Evolutionary conservation across 2,329 filamentous ascomycete species (phyloP).

Genomic region (Claviceps citrina): DNA sequence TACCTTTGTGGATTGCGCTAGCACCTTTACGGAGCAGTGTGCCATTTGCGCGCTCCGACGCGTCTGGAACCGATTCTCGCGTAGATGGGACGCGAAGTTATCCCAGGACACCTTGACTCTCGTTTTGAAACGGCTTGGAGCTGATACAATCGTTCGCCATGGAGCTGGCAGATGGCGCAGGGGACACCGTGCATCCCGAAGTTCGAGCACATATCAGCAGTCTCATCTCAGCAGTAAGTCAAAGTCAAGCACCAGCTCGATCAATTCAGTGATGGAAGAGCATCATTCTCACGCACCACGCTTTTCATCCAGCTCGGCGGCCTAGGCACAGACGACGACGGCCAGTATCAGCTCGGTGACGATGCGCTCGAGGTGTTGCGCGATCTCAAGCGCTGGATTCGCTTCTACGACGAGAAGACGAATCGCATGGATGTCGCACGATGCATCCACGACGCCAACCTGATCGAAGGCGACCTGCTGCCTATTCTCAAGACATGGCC

Average conservation of each 20-base stretch:
- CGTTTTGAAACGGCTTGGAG: not conserved
- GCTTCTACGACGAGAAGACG: slow-evolving; percentile 81
- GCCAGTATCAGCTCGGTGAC: slow-evolving; percentile 77
- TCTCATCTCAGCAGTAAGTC: slow-evolving; percentile 75
- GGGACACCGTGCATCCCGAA: slow-evolving; percentile 68
- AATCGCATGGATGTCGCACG: slow-evolving; percentile 90
- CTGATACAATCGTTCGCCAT: slow-evolving; percentile 20
- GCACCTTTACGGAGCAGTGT: too few species aligned
- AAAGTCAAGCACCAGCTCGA: slow-evolving; percentile 7
- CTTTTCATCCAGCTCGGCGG: slow-evolving; percentile 55
- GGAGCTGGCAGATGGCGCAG: slow-evolving; percentile 36
- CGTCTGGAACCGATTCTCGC: too few species aligned
- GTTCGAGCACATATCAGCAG: slow-evolving; percentile 88
- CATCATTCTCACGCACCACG: not conserved
- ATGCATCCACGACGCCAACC: slow-evolving; percentile 78
- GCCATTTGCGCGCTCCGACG: too few species aligned
- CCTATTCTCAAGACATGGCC: slow-evolving; percentile 78
- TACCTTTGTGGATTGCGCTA: too few species aligned
- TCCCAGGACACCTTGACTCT: not conserved
- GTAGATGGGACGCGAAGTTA: too few species aligned
- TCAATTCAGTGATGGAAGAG: not conserved
- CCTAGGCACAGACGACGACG: slow-evolving; percentile 61
- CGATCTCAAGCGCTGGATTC: slow-evolving; percentile 89
- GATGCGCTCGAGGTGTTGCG: slow-evolving; percentile 83
- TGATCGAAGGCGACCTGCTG: slow-evolving; percentile 79